Conservation (phyloP, 371 early-diverging fungal species). For the Syncephalastrum racemosum region DNA sequence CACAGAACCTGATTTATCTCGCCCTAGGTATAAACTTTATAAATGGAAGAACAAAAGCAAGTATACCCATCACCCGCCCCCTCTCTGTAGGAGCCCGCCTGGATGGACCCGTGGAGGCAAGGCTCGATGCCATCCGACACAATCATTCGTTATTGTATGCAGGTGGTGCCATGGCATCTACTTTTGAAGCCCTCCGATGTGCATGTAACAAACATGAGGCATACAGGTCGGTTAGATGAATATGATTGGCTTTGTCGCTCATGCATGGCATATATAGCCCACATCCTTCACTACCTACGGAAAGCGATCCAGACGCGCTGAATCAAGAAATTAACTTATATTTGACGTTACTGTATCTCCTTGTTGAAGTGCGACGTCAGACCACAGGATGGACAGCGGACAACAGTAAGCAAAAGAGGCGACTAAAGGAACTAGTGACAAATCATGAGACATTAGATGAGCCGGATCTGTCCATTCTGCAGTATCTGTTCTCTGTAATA, state of each 20-base stretch:
- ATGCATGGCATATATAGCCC: slow-evolving; percentile 4
- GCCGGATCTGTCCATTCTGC: slow-evolving; percentile 54
- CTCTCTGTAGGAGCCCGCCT: no score
- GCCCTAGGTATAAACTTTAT: slow-evolving; percentile 52
- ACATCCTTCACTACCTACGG: slow-evolving; percentile 1
- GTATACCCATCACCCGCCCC: no score
- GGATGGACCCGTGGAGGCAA: slow-evolving; percentile 19
- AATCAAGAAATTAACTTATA: slow-evolving; percentile 62
- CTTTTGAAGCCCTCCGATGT: slow-evolving; percentile 49
- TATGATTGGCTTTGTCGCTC: slow-evolving; percentile 3
- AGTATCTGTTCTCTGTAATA: slow-evolving; percentile 65
- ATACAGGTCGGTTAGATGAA: slow-evolving; percentile 18
- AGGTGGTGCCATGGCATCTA: slow-evolving; percentile 49
- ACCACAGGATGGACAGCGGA: slow-evolving; percentile 41
- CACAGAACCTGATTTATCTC: slow-evolving; percentile 57
- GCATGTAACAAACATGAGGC: slow-evolving; percentile 32
- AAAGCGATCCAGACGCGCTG: slow-evolving; percentile 34
- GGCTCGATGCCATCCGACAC: slow-evolving; percentile 31
- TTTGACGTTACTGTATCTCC: slow-evolving; percentile 59
- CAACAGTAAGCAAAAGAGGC: slow-evolving; percentile 28
- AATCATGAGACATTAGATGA: slow-evolving; percentile 17
- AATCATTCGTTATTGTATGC: slow-evolving; percentile 50
- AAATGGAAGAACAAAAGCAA: slow-evolving; percentile 10
- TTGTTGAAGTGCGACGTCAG: slow-evolving; percentile 47
- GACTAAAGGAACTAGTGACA: slow-evolving; percentile 6